Evolutionary conservation across 2,329 filamentous ascomycete genomes (phyloP), one percentile per base, ranked within the genome.

Genomic region (Aspergillus pseudoviridinutans): DNA sequence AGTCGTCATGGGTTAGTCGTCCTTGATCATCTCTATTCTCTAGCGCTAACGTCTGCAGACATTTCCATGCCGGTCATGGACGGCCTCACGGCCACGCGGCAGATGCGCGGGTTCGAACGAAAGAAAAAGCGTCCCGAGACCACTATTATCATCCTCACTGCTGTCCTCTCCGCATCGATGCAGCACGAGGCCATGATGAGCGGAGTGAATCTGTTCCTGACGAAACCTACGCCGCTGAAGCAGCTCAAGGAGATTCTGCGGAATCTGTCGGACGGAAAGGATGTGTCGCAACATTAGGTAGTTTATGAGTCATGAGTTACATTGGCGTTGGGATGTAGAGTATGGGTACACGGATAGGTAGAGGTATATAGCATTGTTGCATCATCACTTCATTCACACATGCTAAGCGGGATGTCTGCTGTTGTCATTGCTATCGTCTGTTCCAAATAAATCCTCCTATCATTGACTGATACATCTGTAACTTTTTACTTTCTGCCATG

Each of bases 11-110:
- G 66, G 64, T 66, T 55, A 35, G 51, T 38, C 17, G 47, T 38
- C n/a, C 12, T 27, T n/a, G 3, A 17, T 17, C 32, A 2, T 7
- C 4, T 5, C n/a, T 14, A 6, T 35, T 35, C 12, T 35, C 12
- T 1, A 2, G n/a, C 3, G n/a, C 6, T 27, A 50, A 49, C 4
- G 2, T 25, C 10, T 27, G 57, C 61, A 70, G 68, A 72, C 53
- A 70, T 71, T n/a, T 70, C 64, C 20, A 73, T 73, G 69, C 71
- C 71, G 1, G 62, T 70, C 7, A 73, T 72, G 69, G 67, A 73
- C 53, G 71, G 70, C 4, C 59, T 71, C 3, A 64, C 61, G 3
- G 63, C 68, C 1, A 68, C 68, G 3, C 64, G 67, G 14, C 53
- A 67, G 44, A 71, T 72, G 50, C 58, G 70, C 14, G 50, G 57